phyloP scores from a whole-genome alignment of 1,139 yeast genomes.

The Yamadazyma sp. region DNA sequence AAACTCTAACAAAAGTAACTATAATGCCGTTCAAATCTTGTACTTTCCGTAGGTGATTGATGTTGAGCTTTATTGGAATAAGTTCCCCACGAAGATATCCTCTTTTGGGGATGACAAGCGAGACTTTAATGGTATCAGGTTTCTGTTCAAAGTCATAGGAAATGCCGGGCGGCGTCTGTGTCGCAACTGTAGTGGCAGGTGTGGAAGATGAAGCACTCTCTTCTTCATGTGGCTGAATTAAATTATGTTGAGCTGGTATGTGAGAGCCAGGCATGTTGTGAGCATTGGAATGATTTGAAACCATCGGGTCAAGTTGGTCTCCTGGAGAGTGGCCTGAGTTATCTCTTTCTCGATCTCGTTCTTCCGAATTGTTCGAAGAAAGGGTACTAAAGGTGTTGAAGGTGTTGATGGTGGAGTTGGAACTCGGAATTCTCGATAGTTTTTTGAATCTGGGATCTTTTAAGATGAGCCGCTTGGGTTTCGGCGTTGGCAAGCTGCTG shows the following conservation, averaged over 20 bases:
- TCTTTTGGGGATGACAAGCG: constrained; percentile 59
- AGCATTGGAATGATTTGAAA: constrained; percentile 1
- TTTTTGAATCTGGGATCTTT: constrained; percentile 42
- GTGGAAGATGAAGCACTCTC: background rate
- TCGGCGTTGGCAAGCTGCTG: constrained; percentile 61
- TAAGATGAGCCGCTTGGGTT: constrained; percentile 63
- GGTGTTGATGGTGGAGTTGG: constrained; percentile 51
- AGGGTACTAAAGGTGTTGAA: constrained; percentile 34
- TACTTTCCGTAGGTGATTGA: constrained; percentile 69
- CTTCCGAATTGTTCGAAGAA: constrained; percentile 39
- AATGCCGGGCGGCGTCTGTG: constrained; percentile 9
- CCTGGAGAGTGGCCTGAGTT: constrained; percentile 7
- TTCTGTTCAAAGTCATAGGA: constrained; percentile 11
- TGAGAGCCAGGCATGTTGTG: background rate
- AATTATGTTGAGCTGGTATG: background rate
- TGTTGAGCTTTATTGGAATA: constrained; percentile 65
- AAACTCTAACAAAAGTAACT: constrained; percentile 76
- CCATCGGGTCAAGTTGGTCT: background rate
- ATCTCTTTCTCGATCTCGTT: constrained; percentile 2
- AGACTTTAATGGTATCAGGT: constrained; percentile 47
- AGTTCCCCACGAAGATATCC: constrained; percentile 81
- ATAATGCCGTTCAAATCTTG: constrained; percentile 77
- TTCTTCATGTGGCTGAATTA: background rate
- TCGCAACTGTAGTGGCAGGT: background rate
- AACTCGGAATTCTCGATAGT: constrained; percentile 47